A percentile compares a stretch with the other conserved stretches of the same genome.
Conservation (phyloP, 192 early-diverging fungal species). For the Ambispora gerdemannii region DNA sequence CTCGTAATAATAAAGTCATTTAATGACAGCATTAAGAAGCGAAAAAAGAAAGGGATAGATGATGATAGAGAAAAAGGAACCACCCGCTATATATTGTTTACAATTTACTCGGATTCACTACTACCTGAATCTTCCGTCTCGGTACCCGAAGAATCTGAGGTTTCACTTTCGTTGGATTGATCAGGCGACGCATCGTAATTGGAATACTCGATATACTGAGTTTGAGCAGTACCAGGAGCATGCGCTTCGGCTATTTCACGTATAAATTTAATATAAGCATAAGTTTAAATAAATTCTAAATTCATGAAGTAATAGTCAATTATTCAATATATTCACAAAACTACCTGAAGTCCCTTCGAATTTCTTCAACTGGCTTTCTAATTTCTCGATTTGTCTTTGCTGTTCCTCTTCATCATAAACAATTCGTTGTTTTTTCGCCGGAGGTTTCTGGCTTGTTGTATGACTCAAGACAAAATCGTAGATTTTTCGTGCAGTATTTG, state of each 20-base stretch:
- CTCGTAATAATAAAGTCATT: no score
- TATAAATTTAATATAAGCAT: no score
- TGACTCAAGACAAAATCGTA: slow-evolving; percentile 79
- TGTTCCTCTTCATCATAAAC: slow-evolving; percentile 48
- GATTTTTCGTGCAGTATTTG: slow-evolving; percentile 75
- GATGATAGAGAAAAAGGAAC: no score
- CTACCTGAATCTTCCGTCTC: slow-evolving; percentile 86
- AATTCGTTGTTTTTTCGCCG: slow-evolving; percentile 43
- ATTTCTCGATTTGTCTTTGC: slow-evolving; percentile 41
- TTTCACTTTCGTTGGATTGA: slow-evolving; percentile 50
- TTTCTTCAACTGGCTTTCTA: slow-evolving; percentile 48
- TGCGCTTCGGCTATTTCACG: slow-evolving; percentile 41
- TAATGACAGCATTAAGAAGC: no score
- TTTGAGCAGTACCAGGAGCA: background rate
- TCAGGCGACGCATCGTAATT: slow-evolving; percentile 38
- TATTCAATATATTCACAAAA: no score
- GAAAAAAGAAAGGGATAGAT: no score
- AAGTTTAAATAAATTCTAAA: no score
- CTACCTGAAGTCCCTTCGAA: slow-evolving; percentile 49
- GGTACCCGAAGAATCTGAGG: slow-evolving; percentile 59
- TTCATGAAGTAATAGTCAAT: no score
- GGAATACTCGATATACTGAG: background rate
- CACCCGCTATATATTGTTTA: no score
- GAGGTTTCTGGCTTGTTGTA: slow-evolving; percentile 46
- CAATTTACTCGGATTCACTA: slow-evolving; percentile 66